A percentile compares a stretch with the other conserved stretches of the same genome.
Conservation (phyloP, 139 green algal species). For the Bryopsis sp. region DNA sequence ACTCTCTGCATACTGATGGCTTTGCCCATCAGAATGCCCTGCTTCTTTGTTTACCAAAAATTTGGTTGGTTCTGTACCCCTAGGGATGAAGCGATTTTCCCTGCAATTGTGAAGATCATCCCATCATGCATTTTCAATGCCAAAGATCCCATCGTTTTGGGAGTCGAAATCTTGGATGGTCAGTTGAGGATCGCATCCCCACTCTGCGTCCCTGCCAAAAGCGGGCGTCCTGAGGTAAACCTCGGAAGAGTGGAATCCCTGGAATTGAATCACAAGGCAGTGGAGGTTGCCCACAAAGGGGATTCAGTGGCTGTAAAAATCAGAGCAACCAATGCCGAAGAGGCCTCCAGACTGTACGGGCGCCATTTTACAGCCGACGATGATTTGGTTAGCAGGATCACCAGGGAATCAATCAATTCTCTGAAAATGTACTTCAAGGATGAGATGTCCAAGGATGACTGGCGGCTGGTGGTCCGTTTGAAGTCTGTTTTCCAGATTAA, state of each 20-base stretch:
- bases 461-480: slow-evolving; percentile 81
- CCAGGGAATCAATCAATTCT: slow-evolving; percentile 67
- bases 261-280: slow-evolving; percentile 91
- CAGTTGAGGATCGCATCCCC: slow-evolving; percentile 27
- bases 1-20: no score
- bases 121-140: slow-evolving; percentile 95
- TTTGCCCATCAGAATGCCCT: no score
- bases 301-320: slow-evolving; percentile 96
- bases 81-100: slow-evolving; percentile 77
- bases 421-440: slow-evolving; percentile 78
- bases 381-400: slow-evolving; percentile 31
- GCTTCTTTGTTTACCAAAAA: no score
- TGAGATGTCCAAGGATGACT: slow-evolving; percentile 90
- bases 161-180: slow-evolving; percentile 71
- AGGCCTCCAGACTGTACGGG: slow-evolving; percentile 75
- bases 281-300: slow-evolving; percentile 67
- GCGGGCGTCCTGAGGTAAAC: slow-evolving; percentile 38
- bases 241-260: slow-evolving; percentile 87
- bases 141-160: slow-evolving; percentile 95
- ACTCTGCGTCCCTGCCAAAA: slow-evolving; percentile 15
- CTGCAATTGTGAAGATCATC: slow-evolving; percentile 77
- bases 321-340: slow-evolving; percentile 57
- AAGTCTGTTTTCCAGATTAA: slow-evolving; percentile 62
- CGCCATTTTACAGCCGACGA: slow-evolving; percentile 87
- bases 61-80: slow-evolving; percentile 1